Evolutionary conservation across 2,329 filamentous ascomycete genomes (phyloP).

Genomic region (Aureobasidium melanogenum): DNA sequence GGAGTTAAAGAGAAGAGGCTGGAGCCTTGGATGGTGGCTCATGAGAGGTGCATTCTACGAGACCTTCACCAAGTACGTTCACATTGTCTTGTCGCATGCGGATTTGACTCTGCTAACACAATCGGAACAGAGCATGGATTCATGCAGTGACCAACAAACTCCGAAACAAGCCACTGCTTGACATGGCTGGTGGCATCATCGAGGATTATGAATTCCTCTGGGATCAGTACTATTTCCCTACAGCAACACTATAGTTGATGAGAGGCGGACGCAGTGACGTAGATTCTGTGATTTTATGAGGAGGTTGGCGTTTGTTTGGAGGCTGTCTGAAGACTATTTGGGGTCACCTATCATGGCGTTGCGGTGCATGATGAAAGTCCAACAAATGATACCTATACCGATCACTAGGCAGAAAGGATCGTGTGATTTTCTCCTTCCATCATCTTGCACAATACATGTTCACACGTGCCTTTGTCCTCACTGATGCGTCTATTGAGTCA

Average conservation of each 20-base stretch:
- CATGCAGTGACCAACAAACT: conserved; percentile 65
- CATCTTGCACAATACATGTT: not conserved
- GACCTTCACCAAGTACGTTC: conserved; percentile 61
- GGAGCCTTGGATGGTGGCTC: conserved; percentile 89
- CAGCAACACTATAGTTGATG: conserved; percentile 43
- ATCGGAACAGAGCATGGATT: conserved; percentile 42
- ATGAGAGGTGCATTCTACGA: conserved; percentile 98
- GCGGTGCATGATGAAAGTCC: not conserved
- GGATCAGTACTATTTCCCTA: conserved; percentile 93
- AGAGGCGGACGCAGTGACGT: not conserved
- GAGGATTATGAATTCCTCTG: conserved; percentile 97
- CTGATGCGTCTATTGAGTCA: not conserved
- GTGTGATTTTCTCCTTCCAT: not conserved
- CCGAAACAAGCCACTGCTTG: conserved; percentile 63
- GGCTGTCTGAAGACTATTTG: not conserved
- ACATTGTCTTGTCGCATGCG: not conserved
- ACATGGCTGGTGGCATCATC: conserved; percentile 73
- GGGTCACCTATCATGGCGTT: conserved; percentile 1
- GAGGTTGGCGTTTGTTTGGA: not conserved
- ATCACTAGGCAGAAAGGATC: not conserved
- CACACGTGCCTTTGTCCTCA: conserved; percentile 1
- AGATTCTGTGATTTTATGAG: not conserved
- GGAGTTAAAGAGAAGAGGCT: conserved; percentile 78
- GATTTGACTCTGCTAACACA: conserved; percentile 19
- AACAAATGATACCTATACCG: not conserved